Evolutionary conservation across 257 asterid species (phyloP).

Genomic region (Nicotiana paniculata): DNA sequence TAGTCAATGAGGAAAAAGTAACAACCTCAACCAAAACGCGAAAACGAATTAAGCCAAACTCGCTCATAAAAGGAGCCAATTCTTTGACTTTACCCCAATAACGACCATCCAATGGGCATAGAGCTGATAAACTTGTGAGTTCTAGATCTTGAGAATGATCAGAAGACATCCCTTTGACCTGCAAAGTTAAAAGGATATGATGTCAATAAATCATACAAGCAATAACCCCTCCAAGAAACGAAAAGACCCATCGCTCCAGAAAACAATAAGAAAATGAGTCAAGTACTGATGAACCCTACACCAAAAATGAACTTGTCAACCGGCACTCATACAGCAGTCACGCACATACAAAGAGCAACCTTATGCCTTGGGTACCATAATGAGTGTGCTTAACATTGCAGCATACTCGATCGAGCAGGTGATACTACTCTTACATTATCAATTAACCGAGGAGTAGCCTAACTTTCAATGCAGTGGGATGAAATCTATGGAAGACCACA

Average conservation of each 20-base stretch:
- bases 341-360: too few relatives aligned
- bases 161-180: constrained; percentile 30
- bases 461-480: too few relatives aligned
- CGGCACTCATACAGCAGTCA: too few relatives aligned
- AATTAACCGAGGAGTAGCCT: too few relatives aligned
- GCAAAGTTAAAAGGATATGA: not conserved
- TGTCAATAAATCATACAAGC: not conserved
- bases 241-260: not conserved
- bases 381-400: too few relatives aligned
- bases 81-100: constrained; percentile 85
- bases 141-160: constrained; percentile 27
- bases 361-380: too few relatives aligned
- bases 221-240: not conserved
- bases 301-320: too few relatives aligned
- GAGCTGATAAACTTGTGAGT: constrained; percentile 50
- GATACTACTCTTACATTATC: too few relatives aligned
- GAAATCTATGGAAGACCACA: too few relatives aligned
- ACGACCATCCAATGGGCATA: constrained; percentile 91
- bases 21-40: constrained; percentile 86
- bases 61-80: constrained; percentile 70
- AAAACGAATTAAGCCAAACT: constrained; percentile 71
- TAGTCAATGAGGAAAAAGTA: not conserved
- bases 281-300: not conserved
- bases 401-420: too few relatives aligned
- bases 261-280: not conserved